Conservation (phyloP, 192 early-diverging fungal genomes). For the Coemansia sp. region DNA sequence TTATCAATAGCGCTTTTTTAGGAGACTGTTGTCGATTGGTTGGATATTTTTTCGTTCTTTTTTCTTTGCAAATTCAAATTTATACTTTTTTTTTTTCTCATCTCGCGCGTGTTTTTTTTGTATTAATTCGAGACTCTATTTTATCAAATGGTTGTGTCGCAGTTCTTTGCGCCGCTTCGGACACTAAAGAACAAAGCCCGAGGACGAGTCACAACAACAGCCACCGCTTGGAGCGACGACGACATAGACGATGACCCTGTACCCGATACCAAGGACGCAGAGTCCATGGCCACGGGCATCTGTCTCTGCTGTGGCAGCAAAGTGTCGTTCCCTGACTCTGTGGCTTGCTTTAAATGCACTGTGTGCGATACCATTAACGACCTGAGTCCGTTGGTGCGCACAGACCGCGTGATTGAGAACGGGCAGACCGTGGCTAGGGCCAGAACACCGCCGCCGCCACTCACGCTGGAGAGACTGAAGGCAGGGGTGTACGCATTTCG, state of each 20-base stretch:
- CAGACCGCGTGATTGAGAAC: conserved; percentile 17
- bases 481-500: conserved; percentile 40
- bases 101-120: background rate
- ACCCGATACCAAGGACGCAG: background rate
- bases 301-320: conserved; percentile 46
- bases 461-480: conserved; percentile 49
- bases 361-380: conserved; percentile 89
- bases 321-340: conserved; percentile 24
- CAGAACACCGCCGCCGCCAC: conserved; percentile 30
- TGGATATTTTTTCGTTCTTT: background rate
- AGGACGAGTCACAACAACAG: background rate
- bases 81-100: background rate
- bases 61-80: background rate
- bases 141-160: conserved; percentile 42
- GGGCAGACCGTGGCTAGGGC: conserved; percentile 6
- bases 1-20: conserved; percentile 10
- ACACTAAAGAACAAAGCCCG: conserved; percentile 45
- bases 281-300: conserved; percentile 15
- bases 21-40: background rate
- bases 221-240: conserved; percentile 2
- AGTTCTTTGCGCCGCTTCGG: conserved; percentile 46
- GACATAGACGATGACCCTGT: background rate
- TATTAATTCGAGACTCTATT: background rate
- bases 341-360: conserved; percentile 80
- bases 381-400: conserved; percentile 30